Base-by-base conservation (phyloP, 192 early-diverging fungal genomes). In the Umbelopsis sp. region DNA sequence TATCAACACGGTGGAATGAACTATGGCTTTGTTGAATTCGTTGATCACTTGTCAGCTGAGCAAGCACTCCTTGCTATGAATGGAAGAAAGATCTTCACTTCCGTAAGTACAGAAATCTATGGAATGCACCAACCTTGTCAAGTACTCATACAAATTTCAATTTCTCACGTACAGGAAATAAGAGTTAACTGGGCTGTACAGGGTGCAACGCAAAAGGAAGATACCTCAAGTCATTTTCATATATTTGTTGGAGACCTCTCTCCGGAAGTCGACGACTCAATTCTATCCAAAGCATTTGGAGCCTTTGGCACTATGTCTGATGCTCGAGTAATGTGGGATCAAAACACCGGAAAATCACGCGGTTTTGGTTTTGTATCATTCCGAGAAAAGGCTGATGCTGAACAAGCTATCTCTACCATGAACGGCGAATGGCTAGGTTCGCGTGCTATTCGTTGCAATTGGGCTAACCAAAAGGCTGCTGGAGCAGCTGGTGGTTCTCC, bases 261-360 rank as follows among this genome's bases (percentile, higher is more conserved):
- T 71, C 84, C 95, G 5, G 95, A 96, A 74, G 90, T 97, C 50
- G 95, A 87, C 62, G 93, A 96, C 72, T 86, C 91, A 65, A 78
- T 91, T 36, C 83, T 97, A 52, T 83, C 84, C 41, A 91, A 91
- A 71, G 93, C 94, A 24, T 97, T 97, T 68, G 69, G 78, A 45
- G 84, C 75, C 32, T 93, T 93, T 76, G 87, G 89, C 14, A 79
- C 76, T 16, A 83, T 92, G 80, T 89, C 89, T 50, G 91, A 95
- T 71, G 94, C 95, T 36, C 89, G 93, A 54, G 94, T 97, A 34
- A 95, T 97, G 95, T 94, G 93, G 92, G 95, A 97, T 75, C 79
- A 83, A 67, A 85, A 86, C 68, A 89, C 95, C 49, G 93, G 94
- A 29, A 95, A 96, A 77, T 94, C 94, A 38, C 84, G 95, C 53